Percentiles rank a stretch among this genome's conserved stretches.
Conservation (phyloP, 1,284 basidiomycete species). For the Singerocomus inundabilis region DNA sequence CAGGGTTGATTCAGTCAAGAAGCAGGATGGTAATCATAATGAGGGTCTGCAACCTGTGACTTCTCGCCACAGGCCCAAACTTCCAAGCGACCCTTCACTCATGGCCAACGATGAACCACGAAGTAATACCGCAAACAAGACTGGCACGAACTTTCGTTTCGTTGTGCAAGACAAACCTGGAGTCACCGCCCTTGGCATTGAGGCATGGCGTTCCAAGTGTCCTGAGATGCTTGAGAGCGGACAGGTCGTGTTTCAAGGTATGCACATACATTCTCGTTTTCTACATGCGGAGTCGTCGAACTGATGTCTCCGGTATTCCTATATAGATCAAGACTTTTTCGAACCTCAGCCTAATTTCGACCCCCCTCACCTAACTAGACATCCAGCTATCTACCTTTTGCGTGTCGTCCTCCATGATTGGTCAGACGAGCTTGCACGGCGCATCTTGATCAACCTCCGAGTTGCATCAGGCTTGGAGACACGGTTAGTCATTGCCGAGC, state of each 20-base stretch:
- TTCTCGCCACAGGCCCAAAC: neutral
- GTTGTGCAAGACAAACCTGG: constrained; percentile 68
- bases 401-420: constrained; percentile 74
- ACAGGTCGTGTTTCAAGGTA: constrained; percentile 58
- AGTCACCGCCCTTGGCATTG: constrained; percentile 60
- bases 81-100: constrained; percentile 3
- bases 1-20: constrained; percentile 1
- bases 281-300: neutral
- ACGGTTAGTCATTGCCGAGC: constrained; percentile 64
- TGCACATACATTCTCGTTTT: constrained; percentile 2
- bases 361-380: constrained; percentile 29
- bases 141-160: constrained; percentile 36
- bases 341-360: constrained; percentile 49
- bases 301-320: neutral
- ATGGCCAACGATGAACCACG: neutral
- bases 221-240: constrained; percentile 60
- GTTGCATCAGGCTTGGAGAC: constrained; percentile 52
- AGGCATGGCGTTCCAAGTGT: constrained; percentile 60
- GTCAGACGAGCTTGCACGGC: constrained; percentile 60
- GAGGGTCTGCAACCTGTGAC: neutral
- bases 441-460: constrained; percentile 49
- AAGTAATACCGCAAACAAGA: neutral
- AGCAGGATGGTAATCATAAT: neutral
- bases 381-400: constrained; percentile 64
- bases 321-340: constrained; percentile 69